Evolutionary conservation across 2,329 filamentous ascomycete species (phyloP).

Genomic region (Rasamsonia emersonii): DNA sequence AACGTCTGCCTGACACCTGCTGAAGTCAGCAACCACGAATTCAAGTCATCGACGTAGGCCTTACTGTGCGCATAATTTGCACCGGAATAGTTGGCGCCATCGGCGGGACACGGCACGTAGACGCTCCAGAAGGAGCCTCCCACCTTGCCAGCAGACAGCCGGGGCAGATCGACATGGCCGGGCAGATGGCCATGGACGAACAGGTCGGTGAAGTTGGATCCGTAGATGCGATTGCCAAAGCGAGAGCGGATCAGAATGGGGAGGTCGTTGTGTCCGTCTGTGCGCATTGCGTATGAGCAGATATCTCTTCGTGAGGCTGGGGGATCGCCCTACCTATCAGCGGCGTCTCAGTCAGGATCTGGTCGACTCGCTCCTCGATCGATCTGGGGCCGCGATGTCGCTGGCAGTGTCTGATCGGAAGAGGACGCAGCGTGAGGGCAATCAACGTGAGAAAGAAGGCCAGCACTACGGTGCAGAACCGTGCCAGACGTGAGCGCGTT

Average conservation of each 20-base stretch:
- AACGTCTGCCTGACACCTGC: conserved; percentile 24
- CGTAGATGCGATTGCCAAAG: conserved; percentile 72
- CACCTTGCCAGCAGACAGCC: conserved; percentile 55
- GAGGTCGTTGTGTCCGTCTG: conserved; percentile 87
- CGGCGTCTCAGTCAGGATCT: conserved; percentile 39
- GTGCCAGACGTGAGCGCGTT: no score
- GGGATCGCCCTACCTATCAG: conserved; percentile 34
- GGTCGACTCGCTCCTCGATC: conserved; percentile 32
- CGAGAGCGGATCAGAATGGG: conserved; percentile 59
- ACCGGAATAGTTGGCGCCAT: conserved; percentile 65
- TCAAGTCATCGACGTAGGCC: conserved; percentile 19
- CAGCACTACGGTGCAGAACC: conserved; percentile 3
- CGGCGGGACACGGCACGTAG: conserved; percentile 65
- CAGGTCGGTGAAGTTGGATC: conserved; percentile 59
- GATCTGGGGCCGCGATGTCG: conserved; percentile 6
- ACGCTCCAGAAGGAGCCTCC: conserved; percentile 94
- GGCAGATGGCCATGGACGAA: conserved; percentile 63
- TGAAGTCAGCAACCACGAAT: neutral
- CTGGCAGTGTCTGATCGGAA: conserved; percentile 2
- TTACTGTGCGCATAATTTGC: conserved; percentile 61
- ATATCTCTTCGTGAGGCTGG: conserved; percentile 3
- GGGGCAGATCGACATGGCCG: conserved; percentile 69
- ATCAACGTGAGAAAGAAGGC: conserved; percentile 5
- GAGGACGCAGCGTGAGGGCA: conserved; percentile 3
- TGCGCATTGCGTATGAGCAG: conserved; percentile 2